Conservation (phyloP, 108 stramenopile species). For the Aurantiochytrium sp. region DNA sequence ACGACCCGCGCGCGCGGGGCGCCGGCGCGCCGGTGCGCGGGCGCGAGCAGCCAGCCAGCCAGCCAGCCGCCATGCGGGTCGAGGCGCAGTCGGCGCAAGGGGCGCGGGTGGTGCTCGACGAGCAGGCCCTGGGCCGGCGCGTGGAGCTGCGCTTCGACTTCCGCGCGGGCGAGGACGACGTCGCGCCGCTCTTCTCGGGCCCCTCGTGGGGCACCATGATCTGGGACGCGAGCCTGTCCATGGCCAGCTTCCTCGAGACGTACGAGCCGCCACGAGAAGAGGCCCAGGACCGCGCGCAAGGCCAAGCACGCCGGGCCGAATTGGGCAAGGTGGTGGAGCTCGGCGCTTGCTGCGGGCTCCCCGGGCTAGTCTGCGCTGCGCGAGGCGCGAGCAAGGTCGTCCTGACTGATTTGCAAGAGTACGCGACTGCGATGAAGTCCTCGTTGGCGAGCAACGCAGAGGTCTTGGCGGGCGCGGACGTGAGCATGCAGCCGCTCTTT, state of each 20-base stretch:
- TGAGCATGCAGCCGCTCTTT: neutral
- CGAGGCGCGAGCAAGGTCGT: neutral
- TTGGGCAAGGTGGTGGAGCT: neutral
- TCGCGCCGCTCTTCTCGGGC: neutral
- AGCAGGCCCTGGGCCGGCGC: too few species aligned
- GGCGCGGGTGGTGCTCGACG: too few species aligned
- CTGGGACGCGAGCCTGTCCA: conserved; percentile 1
- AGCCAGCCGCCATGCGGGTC: too few species aligned
- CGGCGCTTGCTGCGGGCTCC: neutral
- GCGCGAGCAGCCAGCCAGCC: too few species aligned
- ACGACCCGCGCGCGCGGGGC: too few species aligned
- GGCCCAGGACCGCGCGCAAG: neutral
- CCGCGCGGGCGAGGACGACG: neutral
- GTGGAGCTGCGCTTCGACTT: neutral
- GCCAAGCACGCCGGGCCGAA: neutral
- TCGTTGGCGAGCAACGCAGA: neutral
- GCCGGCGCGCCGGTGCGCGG: too few species aligned
- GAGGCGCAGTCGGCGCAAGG: too few species aligned
- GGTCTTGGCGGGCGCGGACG: neutral
- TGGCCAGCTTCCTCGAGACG: neutral
- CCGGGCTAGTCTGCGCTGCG: neutral
- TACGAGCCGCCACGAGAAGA: neutral
- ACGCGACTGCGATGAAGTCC: neutral
- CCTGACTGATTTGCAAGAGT: neutral
- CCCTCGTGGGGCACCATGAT: conserved; percentile 14